These are phyloP conservation scores for Tetrastigma voinierianum DNA, from an alignment of 164 flowering plant genomes.

Conservation along the genomic window DNA sequence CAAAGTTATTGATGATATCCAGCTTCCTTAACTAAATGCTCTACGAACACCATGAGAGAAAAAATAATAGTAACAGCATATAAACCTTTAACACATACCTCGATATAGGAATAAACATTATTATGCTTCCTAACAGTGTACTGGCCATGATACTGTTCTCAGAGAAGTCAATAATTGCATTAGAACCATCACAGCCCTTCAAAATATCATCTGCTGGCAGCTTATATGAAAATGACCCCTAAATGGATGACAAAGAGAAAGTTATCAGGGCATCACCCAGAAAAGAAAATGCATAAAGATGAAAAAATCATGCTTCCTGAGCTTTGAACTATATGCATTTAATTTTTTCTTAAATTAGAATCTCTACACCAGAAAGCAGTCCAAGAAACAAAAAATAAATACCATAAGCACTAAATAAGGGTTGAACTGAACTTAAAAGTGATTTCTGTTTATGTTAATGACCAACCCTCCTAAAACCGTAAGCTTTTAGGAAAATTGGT, in stretches of 20 bases:
- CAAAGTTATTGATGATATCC: too few relatives aligned
- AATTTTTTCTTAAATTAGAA: too few relatives aligned
- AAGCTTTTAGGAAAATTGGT: too few relatives aligned
- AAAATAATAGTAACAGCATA: not conserved
- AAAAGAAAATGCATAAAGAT: not conserved
- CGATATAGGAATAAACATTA: slow-evolving; percentile 72
- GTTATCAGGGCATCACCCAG: not conserved
- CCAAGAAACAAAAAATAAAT: too few relatives aligned
- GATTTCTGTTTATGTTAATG: too few relatives aligned
- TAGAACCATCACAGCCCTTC: slow-evolving; percentile 40
- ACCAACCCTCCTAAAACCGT: too few relatives aligned
- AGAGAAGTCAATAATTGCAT: slow-evolving; percentile 36
- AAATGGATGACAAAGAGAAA: slow-evolving; percentile 10
- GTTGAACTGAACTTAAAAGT: too few relatives aligned
- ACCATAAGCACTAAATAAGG: too few relatives aligned
- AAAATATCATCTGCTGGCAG: slow-evolving; percentile 70
- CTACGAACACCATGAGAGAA: not conserved
- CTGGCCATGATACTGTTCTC: slow-evolving; percentile 66
- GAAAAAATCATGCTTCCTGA: too few relatives aligned
- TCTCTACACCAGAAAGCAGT: too few relatives aligned
- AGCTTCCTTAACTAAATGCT: too few relatives aligned
- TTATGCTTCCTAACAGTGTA: slow-evolving; percentile 83
- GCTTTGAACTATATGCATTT: too few relatives aligned
- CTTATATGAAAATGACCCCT: slow-evolving; percentile 85
- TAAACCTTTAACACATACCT: slow-evolving; percentile 45